phyloP scores from a whole-genome alignment of 2,329 filamentous ascomycete genomes.

The Ascosphaera pollenicola region DNA sequence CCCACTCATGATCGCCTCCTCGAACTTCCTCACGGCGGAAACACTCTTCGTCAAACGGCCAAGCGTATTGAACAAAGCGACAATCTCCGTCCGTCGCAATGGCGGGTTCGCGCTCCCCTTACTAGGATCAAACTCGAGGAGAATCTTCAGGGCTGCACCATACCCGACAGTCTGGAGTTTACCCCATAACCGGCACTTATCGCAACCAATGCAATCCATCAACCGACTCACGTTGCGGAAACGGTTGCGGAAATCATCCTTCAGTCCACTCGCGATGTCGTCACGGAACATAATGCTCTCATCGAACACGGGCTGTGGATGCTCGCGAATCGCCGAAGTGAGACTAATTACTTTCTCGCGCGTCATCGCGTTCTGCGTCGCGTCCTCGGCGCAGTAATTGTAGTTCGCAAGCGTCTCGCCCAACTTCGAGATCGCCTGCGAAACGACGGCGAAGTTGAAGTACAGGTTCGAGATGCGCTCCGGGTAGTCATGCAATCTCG shows the following conservation, averaged over 20 bases:
- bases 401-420: constrained; percentile 47
- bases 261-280: constrained; percentile 43
- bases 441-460: constrained; percentile 95
- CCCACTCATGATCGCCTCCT: constrained; percentile 19
- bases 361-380: constrained; percentile 53
- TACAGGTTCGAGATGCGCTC: constrained; percentile 94
- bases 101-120: constrained; percentile 41
- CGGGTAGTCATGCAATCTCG: constrained; percentile 61
- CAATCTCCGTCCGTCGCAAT: constrained; percentile 73
- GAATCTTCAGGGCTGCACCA: constrained; percentile 79
- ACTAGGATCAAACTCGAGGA: constrained; percentile 71
- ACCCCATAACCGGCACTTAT: constrained; percentile 96
- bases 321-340: constrained; percentile 43
- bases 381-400: constrained; percentile 53
- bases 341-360: constrained; percentile 64
- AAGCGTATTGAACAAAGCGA: constrained; percentile 86
- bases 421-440: constrained; percentile 77
- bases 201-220: constrained; percentile 97
- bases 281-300: constrained; percentile 85
- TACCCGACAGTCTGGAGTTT: constrained; percentile 93
- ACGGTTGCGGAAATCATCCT: constrained; percentile 91
- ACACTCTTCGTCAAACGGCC: constrained; percentile 68
- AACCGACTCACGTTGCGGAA: constrained; percentile 92
- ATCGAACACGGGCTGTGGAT: constrained; percentile 59
- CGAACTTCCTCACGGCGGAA: constrained; percentile 51